Evolutionary conservation across 805 yeast genomes (phyloP).

Genomic region (Soucietia sequanensis): DNA sequence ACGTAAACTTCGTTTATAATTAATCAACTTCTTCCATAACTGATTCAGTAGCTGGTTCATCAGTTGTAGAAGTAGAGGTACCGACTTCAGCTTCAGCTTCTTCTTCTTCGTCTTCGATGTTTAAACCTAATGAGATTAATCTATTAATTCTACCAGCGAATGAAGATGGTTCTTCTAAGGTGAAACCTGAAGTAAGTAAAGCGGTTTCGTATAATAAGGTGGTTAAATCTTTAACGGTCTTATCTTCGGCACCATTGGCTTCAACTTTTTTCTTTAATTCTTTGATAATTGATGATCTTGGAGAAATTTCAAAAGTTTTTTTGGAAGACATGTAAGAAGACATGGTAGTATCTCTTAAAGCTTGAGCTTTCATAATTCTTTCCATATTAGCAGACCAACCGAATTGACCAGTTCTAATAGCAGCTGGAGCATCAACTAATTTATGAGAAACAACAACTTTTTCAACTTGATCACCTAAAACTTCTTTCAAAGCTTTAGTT

Average conservation of each 20-base stretch:
- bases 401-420: constrained; percentile 99
- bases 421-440: constrained; percentile 98
- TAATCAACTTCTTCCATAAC: constrained; percentile 99
- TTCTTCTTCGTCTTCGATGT: constrained; percentile 88
- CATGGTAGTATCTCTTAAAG: constrained; percentile 97
- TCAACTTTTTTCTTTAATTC: constrained; percentile 97
- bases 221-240: constrained; percentile 97
- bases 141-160: constrained; percentile 98
- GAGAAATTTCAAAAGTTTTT: constrained; percentile 98
- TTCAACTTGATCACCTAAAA: constrained; percentile 98
- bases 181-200: constrained; percentile 96
- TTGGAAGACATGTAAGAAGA: constrained; percentile 99
- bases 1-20: constrained; percentile 5
- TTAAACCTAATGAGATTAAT: constrained; percentile 95
- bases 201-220: constrained; percentile 97
- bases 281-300: constrained; percentile 90
- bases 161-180: constrained; percentile 97
- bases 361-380: constrained; percentile 99
- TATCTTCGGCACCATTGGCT: constrained; percentile 95
- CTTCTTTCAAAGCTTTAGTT: constrained; percentile 93
- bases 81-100: constrained; percentile 52
- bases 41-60: constrained; percentile 79
- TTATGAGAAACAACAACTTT: constrained; percentile 98
- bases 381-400: constrained; percentile 99
- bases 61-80: constrained; percentile 44